Evolutionary conservation across 73 alveolate genomes (phyloP), one percentile per base, ranked within the genome.

Genomic region (Paramecium caudatum): DNA sequence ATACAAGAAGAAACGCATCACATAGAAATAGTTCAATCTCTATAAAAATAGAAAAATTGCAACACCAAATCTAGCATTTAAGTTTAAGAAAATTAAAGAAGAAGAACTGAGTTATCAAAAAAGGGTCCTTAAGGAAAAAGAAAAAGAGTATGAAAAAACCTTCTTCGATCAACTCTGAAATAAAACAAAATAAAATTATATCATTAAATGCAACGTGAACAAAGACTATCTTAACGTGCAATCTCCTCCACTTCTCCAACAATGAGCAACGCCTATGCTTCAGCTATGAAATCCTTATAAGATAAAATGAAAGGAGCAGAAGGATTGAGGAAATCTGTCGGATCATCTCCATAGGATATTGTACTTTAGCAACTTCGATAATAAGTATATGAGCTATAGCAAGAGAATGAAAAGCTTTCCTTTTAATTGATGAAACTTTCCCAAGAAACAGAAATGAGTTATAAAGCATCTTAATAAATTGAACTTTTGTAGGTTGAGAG

Each of bases 11-110:
- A 55, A 23, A 19, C 23, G 49, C 5, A 65, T 65, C 9, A 65
- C 83, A 0, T 65, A 65, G 55, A 65, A 65, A 65, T 65, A 65
- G 25, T 65, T 65, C 15, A 65, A 65, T 65, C 50, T 65, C 6
- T 65, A 65, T 10, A 65, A 65, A 65, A 65, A 65, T 7, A 65
- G 83, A 25, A 27, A 65, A 13, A 65, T 65, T 0, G 83, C 61
- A 32, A 65, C 83, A 10, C 83, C 55, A n/a, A 65, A 65, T 65
- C 49, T 65, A 9, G 39, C 83, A 30, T 32, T 32, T 0, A 2
- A 65, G 33, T 65, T 65, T 41, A 65, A 65, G 33, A 30, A 65
- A 12, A 33, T 27, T 30, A 27, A 36, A 43, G 49, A 33, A 3
- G 39, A 65, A 13, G 83, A 65, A 65, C 16, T 16, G 0, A 49